phyloP scores from a whole-genome alignment of 2,329 filamentous ascomycete genomes.

The Cadophora malorum region DNA sequence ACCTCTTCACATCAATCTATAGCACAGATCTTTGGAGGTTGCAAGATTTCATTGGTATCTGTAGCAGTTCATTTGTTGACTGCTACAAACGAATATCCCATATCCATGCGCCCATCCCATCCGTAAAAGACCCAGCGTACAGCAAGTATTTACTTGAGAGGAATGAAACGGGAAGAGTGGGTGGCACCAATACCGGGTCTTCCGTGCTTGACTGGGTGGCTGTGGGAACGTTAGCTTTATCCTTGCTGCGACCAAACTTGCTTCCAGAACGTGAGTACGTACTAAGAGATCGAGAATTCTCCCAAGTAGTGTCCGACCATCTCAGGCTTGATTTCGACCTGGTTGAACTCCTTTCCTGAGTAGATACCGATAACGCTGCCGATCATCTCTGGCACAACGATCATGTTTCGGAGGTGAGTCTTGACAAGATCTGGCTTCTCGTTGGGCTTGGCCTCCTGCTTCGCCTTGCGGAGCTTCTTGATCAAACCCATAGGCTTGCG shows the following conservation, averaged over 20 bases:
- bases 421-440: slow-evolving; percentile 99
- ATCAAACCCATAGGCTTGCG: slow-evolving; percentile 99
- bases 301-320: slow-evolving; percentile 99
- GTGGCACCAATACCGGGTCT: slow-evolving; percentile 99
- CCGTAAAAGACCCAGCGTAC: slow-evolving; percentile 36
- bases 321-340: slow-evolving; percentile 99
- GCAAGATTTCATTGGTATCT: slow-evolving; percentile 34
- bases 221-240: slow-evolving; percentile 61
- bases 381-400: slow-evolving; percentile 99
- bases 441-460: slow-evolving; percentile 98
- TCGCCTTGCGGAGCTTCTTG: slow-evolving; percentile 99
- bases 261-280: slow-evolving; percentile 56
- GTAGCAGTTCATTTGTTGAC: slow-evolving; percentile 29
- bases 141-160: slow-evolving; percentile 81
- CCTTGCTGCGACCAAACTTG: neutral
- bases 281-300: slow-evolving; percentile 99
- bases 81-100: slow-evolving; percentile 36
- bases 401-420: slow-evolving; percentile 99
- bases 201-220: slow-evolving; percentile 99
- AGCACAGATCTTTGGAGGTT: slow-evolving; percentile 17
- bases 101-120: slow-evolving; percentile 35
- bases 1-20: neutral
- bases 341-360: slow-evolving; percentile 99
- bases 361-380: slow-evolving; percentile 98
- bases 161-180: slow-evolving; percentile 99